These are phyloP conservation scores for Davidsoniella australis DNA, from an alignment of 2,329 filamentous ascomycete genomes.

Conservation along the genomic window DNA sequence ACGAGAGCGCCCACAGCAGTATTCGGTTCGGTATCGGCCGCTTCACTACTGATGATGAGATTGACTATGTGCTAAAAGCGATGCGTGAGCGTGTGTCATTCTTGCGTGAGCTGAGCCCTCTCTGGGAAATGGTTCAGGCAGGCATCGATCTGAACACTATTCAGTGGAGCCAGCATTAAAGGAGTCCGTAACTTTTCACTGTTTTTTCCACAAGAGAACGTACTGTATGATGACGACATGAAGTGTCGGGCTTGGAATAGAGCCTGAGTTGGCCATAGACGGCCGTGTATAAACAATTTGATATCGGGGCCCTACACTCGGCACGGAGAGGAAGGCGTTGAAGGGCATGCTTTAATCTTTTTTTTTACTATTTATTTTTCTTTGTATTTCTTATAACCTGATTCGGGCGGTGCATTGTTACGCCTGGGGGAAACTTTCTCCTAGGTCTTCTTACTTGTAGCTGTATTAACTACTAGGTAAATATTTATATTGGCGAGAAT, in stretches of 20 bases:
- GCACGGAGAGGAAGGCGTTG: slow-evolving; percentile 4
- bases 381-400: neutral
- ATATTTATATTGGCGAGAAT: no score
- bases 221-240: no score
- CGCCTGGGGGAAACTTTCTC: no score
- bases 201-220: no score
- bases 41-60: slow-evolving; percentile 88
- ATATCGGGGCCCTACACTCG: neutral
- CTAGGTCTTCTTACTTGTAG: no score
- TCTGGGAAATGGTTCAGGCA: slow-evolving; percentile 97
- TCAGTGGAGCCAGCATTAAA: slow-evolving; percentile 91
- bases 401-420: no score
- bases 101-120: slow-evolving; percentile 79
- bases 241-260: neutral
- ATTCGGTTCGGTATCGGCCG: slow-evolving; percentile 95
- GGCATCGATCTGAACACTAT: slow-evolving; percentile 91
- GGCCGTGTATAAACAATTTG: slow-evolving; percentile 6
- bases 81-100: slow-evolving; percentile 83
- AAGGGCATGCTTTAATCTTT: slow-evolving; percentile 1
- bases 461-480: no score
- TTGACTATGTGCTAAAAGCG: slow-evolving; percentile 93
- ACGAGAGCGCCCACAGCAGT: slow-evolving; percentile 94
- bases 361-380: neutral
- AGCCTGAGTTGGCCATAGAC: slow-evolving; percentile 1
- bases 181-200: neutral